Base-by-base conservation (phyloP, 1,284 basidiomycete species). In the Apiotrichum sp. region DNA sequence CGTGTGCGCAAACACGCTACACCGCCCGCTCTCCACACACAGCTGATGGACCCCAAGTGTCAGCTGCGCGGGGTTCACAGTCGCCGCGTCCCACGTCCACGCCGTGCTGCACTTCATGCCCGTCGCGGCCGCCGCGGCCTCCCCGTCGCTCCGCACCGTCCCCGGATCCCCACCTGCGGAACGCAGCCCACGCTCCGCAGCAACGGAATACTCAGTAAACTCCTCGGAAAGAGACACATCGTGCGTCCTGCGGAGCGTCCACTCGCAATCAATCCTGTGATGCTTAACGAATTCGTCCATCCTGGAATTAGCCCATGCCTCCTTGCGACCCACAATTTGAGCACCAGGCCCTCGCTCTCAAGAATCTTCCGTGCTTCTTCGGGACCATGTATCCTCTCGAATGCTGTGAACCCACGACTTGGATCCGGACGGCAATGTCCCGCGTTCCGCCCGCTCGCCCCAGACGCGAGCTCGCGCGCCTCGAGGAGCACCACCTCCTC, bases 351-450 rank as follows among this genome's bases (percentile, higher is more conserved):
- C 39, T 60, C 59, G 44, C 48, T 52, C 46, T 57, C 46, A 6
- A 60, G 41, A 22, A 60, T 56, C 6, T 35, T 7, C 32, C 50
- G 31, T 38, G 72, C 69, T 34, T 65, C 53, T 9, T 62, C 56
- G 2, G 48, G 53, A 1, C 73, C 71, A 45, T 72, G 70, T 6
- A 66, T 47, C n/a, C 42, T 47, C 0, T 65, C 58, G 47, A 69
- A 74, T 1, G 51, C 56, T 0, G 65, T 66, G 53, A 69, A 75
- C 1, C 71, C 71, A 44, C 72, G 55, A 40, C 62, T 65, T 0
- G 65, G 65, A 16, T 71, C 63, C 3, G 69, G 70, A n/a, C 71
- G 65, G 50, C 71, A 73, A 53, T 75, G 71, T 1, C 73, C 73
- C 2, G 73, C 73, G 56, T 75, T 73, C 1, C 71, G 56, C 2